phyloP scores from a whole-genome alignment of 2,329 filamentous ascomycete genomes.

The Aspergillus pseudoglaucus region DNA sequence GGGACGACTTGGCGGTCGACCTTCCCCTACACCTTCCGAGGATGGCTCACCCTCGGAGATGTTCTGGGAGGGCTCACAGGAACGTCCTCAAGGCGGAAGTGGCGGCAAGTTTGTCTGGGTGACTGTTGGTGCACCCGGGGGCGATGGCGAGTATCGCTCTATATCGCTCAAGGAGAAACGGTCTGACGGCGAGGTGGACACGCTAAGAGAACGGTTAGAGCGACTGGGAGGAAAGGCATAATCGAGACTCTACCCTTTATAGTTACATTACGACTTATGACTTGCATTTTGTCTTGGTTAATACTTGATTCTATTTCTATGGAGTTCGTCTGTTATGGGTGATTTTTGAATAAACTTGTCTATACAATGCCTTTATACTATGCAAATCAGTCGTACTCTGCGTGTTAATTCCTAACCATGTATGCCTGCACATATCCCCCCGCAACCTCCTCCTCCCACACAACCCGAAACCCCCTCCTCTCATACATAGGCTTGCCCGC shows the following conservation, averaged over 20 bases:
- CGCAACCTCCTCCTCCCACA: conserved; percentile 3
- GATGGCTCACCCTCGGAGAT: conserved; percentile 20
- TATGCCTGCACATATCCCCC: conserved; percentile 5
- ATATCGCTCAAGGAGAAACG: conserved; percentile 27
- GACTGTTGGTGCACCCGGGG: conserved; percentile 42
- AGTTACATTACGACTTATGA: conserved; percentile 17
- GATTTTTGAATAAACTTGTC: not conserved
- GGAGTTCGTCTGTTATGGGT: not conserved
- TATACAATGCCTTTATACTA: not conserved
- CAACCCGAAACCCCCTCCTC: conserved; percentile 32
- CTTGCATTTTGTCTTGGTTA: not conserved
- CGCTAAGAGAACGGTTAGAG: conserved; percentile 23
- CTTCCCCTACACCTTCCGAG: conserved; percentile 5
- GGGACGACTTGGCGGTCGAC: conserved; percentile 32
- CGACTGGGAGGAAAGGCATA: conserved; percentile 14
- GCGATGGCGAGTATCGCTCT: conserved; percentile 40
- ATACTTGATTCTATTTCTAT: not conserved
- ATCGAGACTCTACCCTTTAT: conserved; percentile 6
- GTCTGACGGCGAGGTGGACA: conserved; percentile 22
- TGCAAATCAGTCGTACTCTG: not conserved
- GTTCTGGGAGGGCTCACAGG: conserved; percentile 39
- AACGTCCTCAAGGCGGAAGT: conserved; percentile 38
- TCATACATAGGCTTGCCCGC: conserved; percentile 32
- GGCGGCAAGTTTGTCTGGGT: conserved; percentile 48
- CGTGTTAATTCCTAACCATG: conserved; percentile 4